Evolutionary conservation across 2,329 filamentous ascomycete genomes (phyloP).

Genomic region (Colletotrichum echinochloae): DNA sequence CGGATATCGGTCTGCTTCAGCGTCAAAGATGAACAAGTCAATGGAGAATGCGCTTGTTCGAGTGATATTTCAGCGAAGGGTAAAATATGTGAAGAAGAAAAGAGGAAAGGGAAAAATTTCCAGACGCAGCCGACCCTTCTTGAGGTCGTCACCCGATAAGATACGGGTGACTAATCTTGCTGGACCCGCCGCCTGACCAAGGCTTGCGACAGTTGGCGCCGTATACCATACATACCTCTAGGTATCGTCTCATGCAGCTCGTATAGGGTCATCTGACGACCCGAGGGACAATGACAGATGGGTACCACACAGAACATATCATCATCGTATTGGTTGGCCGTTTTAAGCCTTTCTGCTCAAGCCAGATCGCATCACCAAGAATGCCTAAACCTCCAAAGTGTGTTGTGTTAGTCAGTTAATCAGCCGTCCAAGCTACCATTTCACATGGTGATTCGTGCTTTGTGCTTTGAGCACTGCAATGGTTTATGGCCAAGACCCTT

Average conservation of each 20-base stretch:
- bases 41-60: conserved; percentile 48
- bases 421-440: conserved; percentile 15
- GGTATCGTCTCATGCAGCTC: conserved; percentile 17
- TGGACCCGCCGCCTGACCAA: background rate
- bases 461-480: conserved; percentile 11
- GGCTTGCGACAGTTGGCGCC: background rate
- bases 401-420: conserved; percentile 29
- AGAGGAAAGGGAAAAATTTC: conserved; percentile 24
- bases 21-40: conserved; percentile 60
- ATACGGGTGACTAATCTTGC: conserved; percentile 33
- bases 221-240: background rate
- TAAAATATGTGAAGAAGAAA: conserved; percentile 60
- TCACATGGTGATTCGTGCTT: conserved; percentile 24
- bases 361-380: background rate
- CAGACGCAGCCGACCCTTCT: conserved; percentile 11
- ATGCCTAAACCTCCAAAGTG: background rate
- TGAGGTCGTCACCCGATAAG: conserved; percentile 33
- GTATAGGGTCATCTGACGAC: conserved; percentile 9
- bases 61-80: conserved; percentile 56
- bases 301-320: background rate
- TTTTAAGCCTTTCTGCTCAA: background rate
- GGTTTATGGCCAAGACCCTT: background rate
- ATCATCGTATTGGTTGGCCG: background rate
- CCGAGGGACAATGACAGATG: background rate
- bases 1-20: conserved; percentile 66